Conservation (phyloP, 2,329 filamentous ascomycete genomes). For the Colletotrichum musicola region DNA sequence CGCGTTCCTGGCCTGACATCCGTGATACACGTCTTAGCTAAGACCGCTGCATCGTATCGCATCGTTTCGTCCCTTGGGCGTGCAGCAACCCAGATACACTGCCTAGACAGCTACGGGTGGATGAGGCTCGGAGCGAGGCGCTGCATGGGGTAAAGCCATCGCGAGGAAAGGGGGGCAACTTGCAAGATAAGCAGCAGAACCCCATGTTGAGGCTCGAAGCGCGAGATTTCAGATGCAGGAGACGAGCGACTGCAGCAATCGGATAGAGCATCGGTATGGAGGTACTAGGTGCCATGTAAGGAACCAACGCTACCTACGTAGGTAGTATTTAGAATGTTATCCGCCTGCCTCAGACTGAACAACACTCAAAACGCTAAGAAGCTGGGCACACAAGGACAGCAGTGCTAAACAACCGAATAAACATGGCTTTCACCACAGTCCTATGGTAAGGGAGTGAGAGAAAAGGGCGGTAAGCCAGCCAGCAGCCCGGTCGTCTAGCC, state of each 20-base stretch:
- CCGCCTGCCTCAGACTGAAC: neutral
- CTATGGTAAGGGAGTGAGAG: constrained; percentile 13
- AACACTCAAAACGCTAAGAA: constrained; percentile 5
- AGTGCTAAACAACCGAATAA: too few species aligned
- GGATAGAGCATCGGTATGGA: too few species aligned
- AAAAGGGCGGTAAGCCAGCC: constrained; percentile 26
- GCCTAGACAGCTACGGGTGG: neutral
- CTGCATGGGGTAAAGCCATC: neutral
- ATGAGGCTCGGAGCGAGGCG: constrained; percentile 9
- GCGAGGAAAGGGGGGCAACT: neutral
- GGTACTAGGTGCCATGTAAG: too few species aligned
- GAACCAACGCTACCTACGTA: too few species aligned
- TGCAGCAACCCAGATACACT: constrained; percentile 14
- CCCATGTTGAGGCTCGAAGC: neutral
- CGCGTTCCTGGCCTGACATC: constrained; percentile 31
- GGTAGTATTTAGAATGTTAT: too few species aligned
- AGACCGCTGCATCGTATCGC: constrained; percentile 9
- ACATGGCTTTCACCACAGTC: neutral
- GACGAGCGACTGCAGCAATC: neutral
- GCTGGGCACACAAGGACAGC: constrained; percentile 13
- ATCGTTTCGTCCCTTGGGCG: constrained; percentile 12
- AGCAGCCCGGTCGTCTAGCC: constrained; percentile 1
- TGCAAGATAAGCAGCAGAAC: neutral
- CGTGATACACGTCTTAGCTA: constrained; percentile 34
- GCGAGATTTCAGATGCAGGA: neutral